A percentile compares a stretch with the other conserved stretches of the same genome.
phyloP scores from a whole-genome alignment of 2,329 filamentous ascomycete genomes.

The Neofusicoccum ribis region DNA sequence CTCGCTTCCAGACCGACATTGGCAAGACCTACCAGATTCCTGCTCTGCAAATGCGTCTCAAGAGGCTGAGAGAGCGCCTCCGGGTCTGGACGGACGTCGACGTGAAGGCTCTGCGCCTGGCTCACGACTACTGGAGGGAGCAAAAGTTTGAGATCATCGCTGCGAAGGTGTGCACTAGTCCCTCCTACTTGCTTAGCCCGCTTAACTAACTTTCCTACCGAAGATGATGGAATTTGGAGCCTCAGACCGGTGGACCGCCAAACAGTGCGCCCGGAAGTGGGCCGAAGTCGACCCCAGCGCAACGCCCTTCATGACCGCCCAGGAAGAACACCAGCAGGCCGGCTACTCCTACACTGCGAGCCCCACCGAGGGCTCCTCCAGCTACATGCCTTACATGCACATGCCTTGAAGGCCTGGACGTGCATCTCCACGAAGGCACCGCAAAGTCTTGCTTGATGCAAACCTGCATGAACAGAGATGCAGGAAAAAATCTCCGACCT shows the following conservation, averaged over 20 bases:
- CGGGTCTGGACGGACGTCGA: slow-evolving; percentile 55
- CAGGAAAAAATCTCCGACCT: neutral
- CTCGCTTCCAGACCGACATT: slow-evolving; percentile 50
- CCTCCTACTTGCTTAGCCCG: neutral
- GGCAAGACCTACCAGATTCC: slow-evolving; percentile 53
- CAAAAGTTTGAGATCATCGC: slow-evolving; percentile 57
- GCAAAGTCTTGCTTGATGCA: slow-evolving; percentile 1
- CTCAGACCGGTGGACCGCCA: slow-evolving; percentile 52
- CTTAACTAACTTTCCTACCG: neutral
- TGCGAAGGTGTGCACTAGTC: slow-evolving; percentile 43
- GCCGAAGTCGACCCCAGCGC: slow-evolving; percentile 44
- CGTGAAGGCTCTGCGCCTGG: slow-evolving; percentile 49
- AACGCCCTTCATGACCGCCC: slow-evolving; percentile 35
- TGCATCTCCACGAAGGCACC: neutral
- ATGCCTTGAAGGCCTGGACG: slow-evolving; percentile 25
- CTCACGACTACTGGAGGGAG: slow-evolving; percentile 55
- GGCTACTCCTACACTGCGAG: slow-evolving; percentile 33
- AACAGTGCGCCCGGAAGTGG: slow-evolving; percentile 54
- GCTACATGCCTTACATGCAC: slow-evolving; percentile 35
- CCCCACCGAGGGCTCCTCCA: slow-evolving; percentile 32
- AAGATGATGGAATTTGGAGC: slow-evolving; percentile 56
- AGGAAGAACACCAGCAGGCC: slow-evolving; percentile 26
- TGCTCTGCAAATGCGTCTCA: slow-evolving; percentile 57
- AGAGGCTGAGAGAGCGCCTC: slow-evolving; percentile 52
- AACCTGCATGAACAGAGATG: slow-evolving; percentile 6